Base-by-base conservation (phyloP, 1,284 basidiomycete species). In the Hemileia vastatrix region DNA sequence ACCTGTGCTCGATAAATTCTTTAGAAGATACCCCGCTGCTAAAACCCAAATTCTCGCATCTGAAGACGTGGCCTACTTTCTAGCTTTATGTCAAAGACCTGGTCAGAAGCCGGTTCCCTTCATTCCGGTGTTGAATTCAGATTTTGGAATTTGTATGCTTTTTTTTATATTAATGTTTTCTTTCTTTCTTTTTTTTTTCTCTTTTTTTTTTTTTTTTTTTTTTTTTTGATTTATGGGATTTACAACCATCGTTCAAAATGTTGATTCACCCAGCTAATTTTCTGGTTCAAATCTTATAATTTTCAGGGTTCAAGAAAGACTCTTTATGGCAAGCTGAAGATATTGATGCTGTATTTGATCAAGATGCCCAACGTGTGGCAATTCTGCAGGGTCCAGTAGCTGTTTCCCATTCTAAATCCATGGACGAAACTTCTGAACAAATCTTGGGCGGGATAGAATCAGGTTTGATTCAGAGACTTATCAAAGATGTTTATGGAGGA, bases 91-190 rank as follows among this genome's bases (percentile, higher is more conserved):
- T 48, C 92, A 96, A 77, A 84, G 95, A 60, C 90, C 90, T 13
- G 90, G 90, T 13, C 94, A 98, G 81, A 99, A 98, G 80, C 95
- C 95, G 0, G 93, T 88, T 6, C 95, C 94, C 1, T 98, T 97
- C 81, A 96, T 98, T 70, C 93, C 94, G n/a, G 85, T 97, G 55
- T 83, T 98, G 53, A 93, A 97, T 77, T 83, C 85, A 23, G 84
- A 78, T 69, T 96, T 98, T 76, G 90, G 94, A 77, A 90, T 96
- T 60, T 96, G 93, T 91, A 32, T 5, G 49, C 51, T 36, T 27
- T 57, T 18, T 13, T 11, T 49, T 48, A 6, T 43, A n/a, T 36
- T 6, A 54, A 43, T 4, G n/a, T 21, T 3, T 13, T 18, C 15
- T n/a, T n/a, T 19, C 6, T 33, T 6, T 36, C n/a, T 15, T 21